Evolutionary conservation across 208 protist species (phyloP).

Genomic region (Novymonas esmeraldas): DNA sequence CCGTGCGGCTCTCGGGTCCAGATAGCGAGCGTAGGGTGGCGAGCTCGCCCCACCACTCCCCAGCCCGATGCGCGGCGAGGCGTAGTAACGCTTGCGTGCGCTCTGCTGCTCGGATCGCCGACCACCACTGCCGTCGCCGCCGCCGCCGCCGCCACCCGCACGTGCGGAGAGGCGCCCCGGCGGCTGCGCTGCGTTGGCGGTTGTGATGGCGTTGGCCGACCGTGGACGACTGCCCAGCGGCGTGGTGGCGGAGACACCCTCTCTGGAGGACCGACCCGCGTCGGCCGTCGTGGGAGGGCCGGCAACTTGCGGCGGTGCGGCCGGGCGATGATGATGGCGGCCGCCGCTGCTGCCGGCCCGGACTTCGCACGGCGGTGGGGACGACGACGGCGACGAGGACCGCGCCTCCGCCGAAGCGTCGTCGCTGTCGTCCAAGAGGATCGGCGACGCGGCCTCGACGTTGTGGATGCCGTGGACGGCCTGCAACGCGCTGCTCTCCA

Average conservation of each 20-base stretch:
- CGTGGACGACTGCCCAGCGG: background rate
- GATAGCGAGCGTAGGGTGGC: constrained; percentile 18
- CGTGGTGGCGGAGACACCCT: background rate
- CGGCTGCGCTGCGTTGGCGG: background rate
- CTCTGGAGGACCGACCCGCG: background rate
- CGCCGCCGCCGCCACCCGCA: background rate
- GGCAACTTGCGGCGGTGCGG: no score
- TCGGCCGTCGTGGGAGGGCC: background rate
- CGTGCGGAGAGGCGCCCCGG: constrained; percentile 1
- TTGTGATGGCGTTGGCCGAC: background rate
- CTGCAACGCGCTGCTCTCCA: background rate
- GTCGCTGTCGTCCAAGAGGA: background rate
- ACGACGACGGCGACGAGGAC: background rate
- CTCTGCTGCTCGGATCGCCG: constrained; percentile 3
- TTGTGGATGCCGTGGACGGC: background rate
- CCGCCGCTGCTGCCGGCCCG: no score
- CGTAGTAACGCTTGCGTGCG: constrained; percentile 10
- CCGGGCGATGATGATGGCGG: no score
- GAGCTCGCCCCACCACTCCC: background rate
- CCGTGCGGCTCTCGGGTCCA: constrained; percentile 3
- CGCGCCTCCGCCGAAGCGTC: background rate
- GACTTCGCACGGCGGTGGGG: no score
- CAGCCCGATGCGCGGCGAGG: background rate
- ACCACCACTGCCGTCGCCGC: background rate
- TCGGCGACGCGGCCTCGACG: background rate